Evolutionary conservation across 176 grass and related monocot genomes (phyloP).

Genomic region (Aegilops tauschii): DNA sequence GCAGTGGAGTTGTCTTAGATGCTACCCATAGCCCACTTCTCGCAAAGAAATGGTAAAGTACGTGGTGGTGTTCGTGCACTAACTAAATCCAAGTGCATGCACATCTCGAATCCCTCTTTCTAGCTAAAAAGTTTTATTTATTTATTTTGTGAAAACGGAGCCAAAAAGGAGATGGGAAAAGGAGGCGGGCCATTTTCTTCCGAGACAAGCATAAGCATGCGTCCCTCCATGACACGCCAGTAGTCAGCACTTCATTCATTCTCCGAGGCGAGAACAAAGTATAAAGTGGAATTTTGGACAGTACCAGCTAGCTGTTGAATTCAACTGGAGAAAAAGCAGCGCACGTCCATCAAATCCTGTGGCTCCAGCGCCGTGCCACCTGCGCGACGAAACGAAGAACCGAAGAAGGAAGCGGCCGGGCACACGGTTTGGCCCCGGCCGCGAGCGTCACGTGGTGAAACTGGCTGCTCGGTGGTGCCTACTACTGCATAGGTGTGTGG

Average conservation of each 20-base stretch:
- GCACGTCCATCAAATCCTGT: too few species aligned
- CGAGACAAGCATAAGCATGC: neutral
- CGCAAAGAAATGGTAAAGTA: neutral
- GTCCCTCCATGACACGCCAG: neutral
- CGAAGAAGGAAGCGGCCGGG: too few species aligned
- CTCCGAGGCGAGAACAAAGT: too few species aligned
- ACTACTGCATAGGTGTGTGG: neutral
- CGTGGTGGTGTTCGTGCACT: neutral
- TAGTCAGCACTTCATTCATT: neutral
- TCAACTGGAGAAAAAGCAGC: neutral
- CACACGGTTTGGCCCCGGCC: neutral
- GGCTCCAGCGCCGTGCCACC: neutral
- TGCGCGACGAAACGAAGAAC: neutral
- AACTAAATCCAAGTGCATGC: neutral
- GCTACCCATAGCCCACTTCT: neutral
- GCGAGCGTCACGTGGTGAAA: neutral
- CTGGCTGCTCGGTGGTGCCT: too few species aligned
- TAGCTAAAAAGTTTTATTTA: too few species aligned
- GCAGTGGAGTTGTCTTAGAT: neutral
- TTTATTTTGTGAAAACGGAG: too few species aligned
- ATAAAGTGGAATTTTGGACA: conserved; percentile 11
- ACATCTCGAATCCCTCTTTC: neutral
- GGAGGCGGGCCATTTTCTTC: neutral
- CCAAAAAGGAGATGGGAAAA: neutral
- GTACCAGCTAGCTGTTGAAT: neutral